Evolutionary conservation across 352 stramenopile genomes (phyloP).

Genomic region (Phytophthora agathidicida): DNA sequence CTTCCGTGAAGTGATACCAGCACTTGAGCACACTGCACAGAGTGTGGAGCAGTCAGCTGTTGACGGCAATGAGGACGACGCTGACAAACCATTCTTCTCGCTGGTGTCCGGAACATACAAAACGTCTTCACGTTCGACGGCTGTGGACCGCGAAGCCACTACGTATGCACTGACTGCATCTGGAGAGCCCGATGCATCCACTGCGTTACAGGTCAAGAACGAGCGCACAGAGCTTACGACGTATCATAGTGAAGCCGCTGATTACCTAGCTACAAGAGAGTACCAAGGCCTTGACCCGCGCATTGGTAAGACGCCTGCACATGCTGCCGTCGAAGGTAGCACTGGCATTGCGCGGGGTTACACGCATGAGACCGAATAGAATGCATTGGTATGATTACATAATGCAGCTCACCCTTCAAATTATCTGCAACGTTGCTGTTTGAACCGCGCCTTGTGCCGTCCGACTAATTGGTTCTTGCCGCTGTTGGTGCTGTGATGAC

Average conservation of each 20-base stretch:
- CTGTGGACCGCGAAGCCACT: slow-evolving; percentile 7
- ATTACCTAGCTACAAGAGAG: slow-evolving; percentile 74
- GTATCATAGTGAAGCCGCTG: slow-evolving; percentile 76
- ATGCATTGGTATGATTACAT: too few relatives aligned
- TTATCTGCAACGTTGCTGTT: too few relatives aligned
- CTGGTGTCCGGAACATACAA: slow-evolving; percentile 82
- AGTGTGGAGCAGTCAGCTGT: slow-evolving; percentile 36
- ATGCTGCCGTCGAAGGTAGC: slow-evolving; percentile 75
- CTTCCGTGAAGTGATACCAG: slow-evolving; percentile 81
- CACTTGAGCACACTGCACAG: slow-evolving; percentile 44
- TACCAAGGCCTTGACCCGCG: slow-evolving; percentile 84
- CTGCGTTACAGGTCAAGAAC: slow-evolving; percentile 62
- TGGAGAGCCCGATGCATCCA: slow-evolving; percentile 37
- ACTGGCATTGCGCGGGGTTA: slow-evolving; percentile 84
- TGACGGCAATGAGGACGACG: slow-evolving; percentile 34
- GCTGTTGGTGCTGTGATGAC: too few relatives aligned
- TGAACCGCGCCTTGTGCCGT: too few relatives aligned
- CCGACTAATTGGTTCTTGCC: too few relatives aligned
- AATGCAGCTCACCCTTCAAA: too few relatives aligned
- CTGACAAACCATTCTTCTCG: slow-evolving; percentile 85
- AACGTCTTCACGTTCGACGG: slow-evolving; percentile 32
- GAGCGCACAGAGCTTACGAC: slow-evolving; percentile 55
- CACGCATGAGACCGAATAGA: slow-evolving; percentile 58
- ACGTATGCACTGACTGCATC: slow-evolving; percentile 35
- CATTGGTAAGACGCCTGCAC: slow-evolving; percentile 79